Evolutionary conservation across 2,329 filamentous ascomycete species (phyloP).

Genomic region (Arthrocladium fulminans): DNA sequence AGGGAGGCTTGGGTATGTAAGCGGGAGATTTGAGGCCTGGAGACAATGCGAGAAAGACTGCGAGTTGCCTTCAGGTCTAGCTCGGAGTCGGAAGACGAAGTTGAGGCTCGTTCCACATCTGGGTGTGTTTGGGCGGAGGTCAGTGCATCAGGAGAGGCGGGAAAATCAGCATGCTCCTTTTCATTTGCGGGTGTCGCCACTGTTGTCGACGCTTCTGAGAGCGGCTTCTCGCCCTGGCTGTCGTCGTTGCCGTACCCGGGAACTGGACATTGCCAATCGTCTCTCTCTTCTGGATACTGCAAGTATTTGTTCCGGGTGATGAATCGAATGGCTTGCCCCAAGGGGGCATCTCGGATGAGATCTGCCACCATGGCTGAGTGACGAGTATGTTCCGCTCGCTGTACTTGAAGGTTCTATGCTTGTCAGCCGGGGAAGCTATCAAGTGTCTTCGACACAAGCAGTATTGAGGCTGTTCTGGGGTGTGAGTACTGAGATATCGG

Average conservation of each 20-base stretch:
- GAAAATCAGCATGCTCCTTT: constrained; percentile 7
- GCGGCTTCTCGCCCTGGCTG: neutral
- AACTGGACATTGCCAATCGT: constrained; percentile 25
- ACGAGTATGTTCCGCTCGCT: neutral
- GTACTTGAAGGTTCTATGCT: neutral
- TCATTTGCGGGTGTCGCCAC: constrained; percentile 4
- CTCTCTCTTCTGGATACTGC: constrained; percentile 37
- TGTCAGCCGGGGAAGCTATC: neutral
- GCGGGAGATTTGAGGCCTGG: constrained; percentile 14
- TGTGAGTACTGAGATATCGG: neutral
- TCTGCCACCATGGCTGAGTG: constrained; percentile 11
- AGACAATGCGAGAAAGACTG: constrained; percentile 18
- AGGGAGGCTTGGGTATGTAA: constrained; percentile 15
- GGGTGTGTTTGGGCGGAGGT: constrained; percentile 12
- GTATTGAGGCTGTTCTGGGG: neutral
- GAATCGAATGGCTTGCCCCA: constrained; percentile 40
- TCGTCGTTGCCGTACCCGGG: constrained; percentile 1
- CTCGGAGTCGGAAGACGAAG: constrained; percentile 5
- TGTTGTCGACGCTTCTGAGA: constrained; percentile 10
- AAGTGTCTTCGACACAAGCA: neutral
- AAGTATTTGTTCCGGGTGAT: constrained; percentile 36
- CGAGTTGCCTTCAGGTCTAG: constrained; percentile 2
- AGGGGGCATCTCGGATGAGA: constrained; percentile 35
- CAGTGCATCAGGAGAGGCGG: constrained; percentile 5
- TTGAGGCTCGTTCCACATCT: constrained; percentile 11